Evolutionary conservation across 352 stramenopile species (phyloP).

Genomic region (Hyphochytrium catenoides): DNA sequence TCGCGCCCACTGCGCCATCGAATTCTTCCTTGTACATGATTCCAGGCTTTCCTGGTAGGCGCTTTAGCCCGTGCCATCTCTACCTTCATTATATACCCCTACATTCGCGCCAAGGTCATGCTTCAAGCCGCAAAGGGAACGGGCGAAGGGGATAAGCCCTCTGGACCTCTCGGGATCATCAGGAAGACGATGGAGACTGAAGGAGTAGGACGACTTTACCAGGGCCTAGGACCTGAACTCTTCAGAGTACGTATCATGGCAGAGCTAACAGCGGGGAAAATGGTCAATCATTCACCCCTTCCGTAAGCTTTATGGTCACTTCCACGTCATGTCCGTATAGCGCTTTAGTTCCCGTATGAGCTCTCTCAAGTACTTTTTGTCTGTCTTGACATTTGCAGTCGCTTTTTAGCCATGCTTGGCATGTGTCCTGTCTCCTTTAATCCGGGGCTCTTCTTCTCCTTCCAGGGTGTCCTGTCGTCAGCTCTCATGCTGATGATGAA

Average conservation of each 20-base stretch:
- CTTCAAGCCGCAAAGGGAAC: conserved; percentile 60
- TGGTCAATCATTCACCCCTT: too few relatives aligned
- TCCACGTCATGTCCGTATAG: neutral
- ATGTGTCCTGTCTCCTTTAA: too few relatives aligned
- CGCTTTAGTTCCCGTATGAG: neutral
- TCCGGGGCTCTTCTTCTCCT: conserved; percentile 1
- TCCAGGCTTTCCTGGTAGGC: conserved; percentile 77
- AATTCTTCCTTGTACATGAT: conserved; percentile 9
- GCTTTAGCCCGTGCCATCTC: conserved; percentile 75
- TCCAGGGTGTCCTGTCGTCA: conserved; percentile 74
- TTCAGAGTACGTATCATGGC: too few relatives aligned
- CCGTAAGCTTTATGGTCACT: conserved; percentile 3
- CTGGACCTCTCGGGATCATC: conserved; percentile 46
- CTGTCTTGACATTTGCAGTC: conserved; percentile 3
- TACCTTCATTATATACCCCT: conserved; percentile 88
- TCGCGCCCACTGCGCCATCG: neutral
- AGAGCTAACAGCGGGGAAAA: too few relatives aligned
- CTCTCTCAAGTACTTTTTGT: neutral
- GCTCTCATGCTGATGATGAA: conserved; percentile 95
- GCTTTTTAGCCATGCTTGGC: too few relatives aligned
- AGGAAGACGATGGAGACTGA: conserved; percentile 50
- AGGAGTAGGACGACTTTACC: conserved; percentile 66
- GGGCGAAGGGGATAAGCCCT: conserved; percentile 18
- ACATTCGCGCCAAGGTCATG: conserved; percentile 85
- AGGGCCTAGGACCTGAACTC: conserved; percentile 77